A percentile compares a stretch with the other conserved stretches of the same genome.
phyloP scores from a whole-genome alignment of 2,329 filamentous ascomycete genomes.

The Colletotrichum sp. region DNA sequence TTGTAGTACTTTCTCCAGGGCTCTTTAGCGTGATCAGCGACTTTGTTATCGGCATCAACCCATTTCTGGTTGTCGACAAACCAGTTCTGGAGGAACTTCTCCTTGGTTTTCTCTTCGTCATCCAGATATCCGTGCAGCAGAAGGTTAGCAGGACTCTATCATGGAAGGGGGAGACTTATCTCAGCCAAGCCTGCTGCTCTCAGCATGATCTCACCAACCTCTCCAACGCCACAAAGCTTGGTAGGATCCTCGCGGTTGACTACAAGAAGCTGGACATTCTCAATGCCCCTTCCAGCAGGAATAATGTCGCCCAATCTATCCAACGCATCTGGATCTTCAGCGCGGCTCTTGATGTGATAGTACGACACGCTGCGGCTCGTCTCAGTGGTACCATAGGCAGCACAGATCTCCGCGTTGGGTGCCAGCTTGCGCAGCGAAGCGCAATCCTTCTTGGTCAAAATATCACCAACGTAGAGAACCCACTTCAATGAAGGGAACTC shows the following conservation, averaged over 20 bases:
- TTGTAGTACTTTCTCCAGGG: conserved; percentile 81
- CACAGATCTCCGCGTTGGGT: conserved; percentile 76
- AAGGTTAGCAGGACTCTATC: background rate
- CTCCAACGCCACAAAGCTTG: conserved; percentile 75
- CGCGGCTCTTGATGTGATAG: conserved; percentile 75
- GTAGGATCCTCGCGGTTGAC: conserved; percentile 73
- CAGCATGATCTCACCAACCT: conserved; percentile 85
- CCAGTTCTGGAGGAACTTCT: conserved; percentile 69
- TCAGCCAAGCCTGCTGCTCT: conserved; percentile 73
- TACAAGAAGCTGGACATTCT: conserved; percentile 86
- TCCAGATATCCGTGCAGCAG: conserved; percentile 81
- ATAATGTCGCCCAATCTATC: conserved; percentile 69
- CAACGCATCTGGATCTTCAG: conserved; percentile 59
- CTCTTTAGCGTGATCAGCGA: conserved; percentile 51
- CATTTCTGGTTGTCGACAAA: conserved; percentile 79
- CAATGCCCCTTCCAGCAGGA: conserved; percentile 85
- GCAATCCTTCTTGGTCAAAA: conserved; percentile 86
- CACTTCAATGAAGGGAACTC: conserved; percentile 76
- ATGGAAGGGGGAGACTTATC: background rate
- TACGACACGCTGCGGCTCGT: conserved; percentile 55
- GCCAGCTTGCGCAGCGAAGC: conserved; percentile 75
- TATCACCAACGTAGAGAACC: conserved; percentile 91
- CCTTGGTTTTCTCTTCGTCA: conserved; percentile 37
- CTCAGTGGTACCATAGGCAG: conserved; percentile 93
- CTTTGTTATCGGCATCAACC: conserved; percentile 64